Evolutionary conservation across 1,284 basidiomycete genomes (phyloP), one percentile per base, ranked within the genome.

Genomic region (Mycena citricolor): DNA sequence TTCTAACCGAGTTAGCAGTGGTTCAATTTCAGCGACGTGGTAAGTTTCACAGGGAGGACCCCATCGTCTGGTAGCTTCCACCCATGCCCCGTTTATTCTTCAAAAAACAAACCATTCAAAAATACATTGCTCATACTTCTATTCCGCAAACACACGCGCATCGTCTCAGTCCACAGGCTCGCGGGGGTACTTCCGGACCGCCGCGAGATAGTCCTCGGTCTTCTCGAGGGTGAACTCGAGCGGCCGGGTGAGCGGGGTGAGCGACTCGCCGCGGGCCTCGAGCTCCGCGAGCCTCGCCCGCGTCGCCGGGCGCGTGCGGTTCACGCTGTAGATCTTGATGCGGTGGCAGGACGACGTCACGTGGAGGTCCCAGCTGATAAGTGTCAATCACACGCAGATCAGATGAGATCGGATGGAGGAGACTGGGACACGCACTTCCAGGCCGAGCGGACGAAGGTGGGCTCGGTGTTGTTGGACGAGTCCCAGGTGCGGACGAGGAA

Each of bases 401-500:
- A 43, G 22, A 31, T 25, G 25, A 35, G 22, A 32, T 20, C 24
- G 20, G 10, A 8, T 33, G 24, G 8, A 19, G 7, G 36, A 36
- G 28, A 42, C 21, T 36, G 14, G 39, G 16, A 14, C 7, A 59
- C 73, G 47, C 51, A 77, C 76, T 77, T 77, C 74, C 74, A 77
- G 4, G 74, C 70, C 13, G 74, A 77, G 24, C 74, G 70, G 8
- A 79, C 72, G 48, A 69, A 76, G 2, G 77, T 78, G 16, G 77
- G 77, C 53, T 79, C 72, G 4, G 76, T 79, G 54, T 80, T 79
- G 60, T 74, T 76, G 7, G 74, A 74, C 13, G 74, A 75, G 54
- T 79, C 76, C 77, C 77, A 79, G 1, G 72, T 71, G 31, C 76
- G 71, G n/a, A 75, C 76, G 49, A 73, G 76, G 60, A 79, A 73